Evolutionary conservation across 768 basidiomycete genomes (phyloP).

Genomic region (Fomitopsis pulvina): DNA sequence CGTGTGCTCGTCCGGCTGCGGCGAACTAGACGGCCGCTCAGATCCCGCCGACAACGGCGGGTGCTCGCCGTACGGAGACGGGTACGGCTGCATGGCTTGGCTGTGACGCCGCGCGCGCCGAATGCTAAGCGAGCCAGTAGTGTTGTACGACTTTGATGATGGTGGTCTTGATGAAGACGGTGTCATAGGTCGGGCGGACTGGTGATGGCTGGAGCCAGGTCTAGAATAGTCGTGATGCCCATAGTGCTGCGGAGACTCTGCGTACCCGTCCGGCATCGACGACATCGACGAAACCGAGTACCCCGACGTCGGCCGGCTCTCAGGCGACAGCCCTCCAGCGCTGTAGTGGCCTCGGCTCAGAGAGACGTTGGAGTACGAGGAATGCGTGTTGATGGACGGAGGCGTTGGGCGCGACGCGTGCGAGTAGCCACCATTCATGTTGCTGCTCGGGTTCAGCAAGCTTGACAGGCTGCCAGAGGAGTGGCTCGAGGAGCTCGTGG

Average conservation of each 20-base stretch:
- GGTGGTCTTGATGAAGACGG: conserved; percentile 63
- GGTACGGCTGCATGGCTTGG: conserved; percentile 85
- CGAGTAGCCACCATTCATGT: conserved; percentile 62
- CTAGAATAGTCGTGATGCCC: conserved; percentile 50
- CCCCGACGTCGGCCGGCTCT: conserved; percentile 80
- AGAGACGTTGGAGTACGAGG: conserved; percentile 59
- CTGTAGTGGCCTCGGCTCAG: conserved; percentile 63
- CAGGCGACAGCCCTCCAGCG: conserved; percentile 70
- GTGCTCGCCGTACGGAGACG: conserved; percentile 69
- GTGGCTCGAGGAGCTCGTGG: conserved; percentile 52
- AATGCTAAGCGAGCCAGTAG: conserved; percentile 53
- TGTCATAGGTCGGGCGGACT: conserved; percentile 33
- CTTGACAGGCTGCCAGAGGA: conserved; percentile 68
- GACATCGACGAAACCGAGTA: conserved; percentile 84
- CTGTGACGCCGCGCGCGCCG: conserved; percentile 73
- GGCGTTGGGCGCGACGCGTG: conserved; percentile 23
- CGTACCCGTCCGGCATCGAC: conserved; percentile 55
- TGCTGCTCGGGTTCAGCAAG: conserved; percentile 61
- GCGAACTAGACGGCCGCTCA: conserved; percentile 65
- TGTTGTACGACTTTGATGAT: conserved; percentile 56
- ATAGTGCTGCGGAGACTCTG: conserved; percentile 45
- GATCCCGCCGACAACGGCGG: conserved; percentile 31
- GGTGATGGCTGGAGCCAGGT: conserved; percentile 68
- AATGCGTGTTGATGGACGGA: conserved; percentile 20
- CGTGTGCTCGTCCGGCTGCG: conserved; percentile 50